Evolutionary conservation across 176 grass and related monocot genomes (phyloP), one percentile per base, ranked within the genome.

Genomic region (Oryza punctata): DNA sequence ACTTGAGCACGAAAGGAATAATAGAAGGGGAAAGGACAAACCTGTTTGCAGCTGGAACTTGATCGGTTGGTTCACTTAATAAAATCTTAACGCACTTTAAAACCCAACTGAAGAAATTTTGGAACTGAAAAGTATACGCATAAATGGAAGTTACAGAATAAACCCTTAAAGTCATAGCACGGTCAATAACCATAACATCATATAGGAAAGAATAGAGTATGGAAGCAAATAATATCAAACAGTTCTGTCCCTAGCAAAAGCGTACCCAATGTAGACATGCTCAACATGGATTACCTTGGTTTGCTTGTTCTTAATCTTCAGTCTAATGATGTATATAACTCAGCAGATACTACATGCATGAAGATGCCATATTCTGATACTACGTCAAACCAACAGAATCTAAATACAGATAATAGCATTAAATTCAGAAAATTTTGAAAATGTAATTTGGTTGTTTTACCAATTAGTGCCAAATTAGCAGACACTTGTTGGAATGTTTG

Each of bases 71-170:
- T 69, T 98, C 96, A 78, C 82, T 92, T 79, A 98, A 81, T 59
- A 98, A 86, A 84, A 93, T 90, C 85, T 93, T 98, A 32, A 92
- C 88, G 78, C 82, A 93, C 84, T 91, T 95, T 78, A 95, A 87
- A 85, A 98, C 87, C 96, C 96, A 98, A 73, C 87, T 95, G 54
- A 95, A 93, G 80, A 98, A 98, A 91, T 98, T 98, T 86, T 98
- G 93, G 69, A 93, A 93, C 96, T 98, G 96, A n/a, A 84, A 89
- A 71, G 25, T 30, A 64, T 69, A 76, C 37, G 21, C 49, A 82
- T 27, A 84, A 78, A 75, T 68, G 65, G 59, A 78, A 79, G 88
- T 89, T 78, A 28, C 75, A 86, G 64, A 84, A 87, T 24, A 81
- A 89, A 64, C 33, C 63, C 47, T 28, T 3, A 74, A 90, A 72